A percentile compares a stretch with the other conserved stretches of the same genome.
phyloP scores from a whole-genome alignment of 2,329 filamentous ascomycete species.

The Pseudomassariella vexata region DNA sequence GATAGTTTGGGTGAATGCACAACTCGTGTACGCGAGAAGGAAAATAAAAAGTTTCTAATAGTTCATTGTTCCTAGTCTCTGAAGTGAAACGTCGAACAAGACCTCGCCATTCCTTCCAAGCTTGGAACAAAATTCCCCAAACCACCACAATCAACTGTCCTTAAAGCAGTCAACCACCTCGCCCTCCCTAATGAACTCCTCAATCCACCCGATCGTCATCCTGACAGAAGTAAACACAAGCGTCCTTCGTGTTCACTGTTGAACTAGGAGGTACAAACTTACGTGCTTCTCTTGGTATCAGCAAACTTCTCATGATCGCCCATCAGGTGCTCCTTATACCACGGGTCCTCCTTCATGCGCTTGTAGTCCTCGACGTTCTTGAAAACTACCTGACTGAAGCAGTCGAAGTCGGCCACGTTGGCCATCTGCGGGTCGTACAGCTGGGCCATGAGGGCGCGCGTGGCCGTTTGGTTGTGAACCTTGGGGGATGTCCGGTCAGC shows the following conservation, averaged over 20 bases:
- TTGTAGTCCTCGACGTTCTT: constrained; percentile 37
- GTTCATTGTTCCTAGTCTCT: too few species aligned
- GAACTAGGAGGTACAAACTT: constrained; percentile 4
- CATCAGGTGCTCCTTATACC: constrained; percentile 37
- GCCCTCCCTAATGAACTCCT: constrained; percentile 33
- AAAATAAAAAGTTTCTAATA: too few species aligned
- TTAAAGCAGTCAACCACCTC: constrained; percentile 21
- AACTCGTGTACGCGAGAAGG: too few species aligned
- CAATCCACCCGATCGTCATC: constrained; percentile 42
- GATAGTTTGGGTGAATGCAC: too few species aligned
- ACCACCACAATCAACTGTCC: background rate
- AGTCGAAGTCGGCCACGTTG: constrained; percentile 45
- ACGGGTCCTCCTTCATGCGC: constrained; percentile 41
- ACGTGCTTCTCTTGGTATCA: constrained; percentile 36
- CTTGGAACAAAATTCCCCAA: too few species aligned
- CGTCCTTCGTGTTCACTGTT: constrained; percentile 5
- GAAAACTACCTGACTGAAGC: constrained; percentile 43
- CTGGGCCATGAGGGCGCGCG: constrained; percentile 31
- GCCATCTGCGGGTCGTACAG: constrained; percentile 39
- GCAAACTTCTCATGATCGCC: constrained; percentile 44
- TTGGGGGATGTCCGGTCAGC: too few species aligned
- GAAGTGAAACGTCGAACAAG: too few species aligned
- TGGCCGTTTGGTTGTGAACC: constrained; percentile 33
- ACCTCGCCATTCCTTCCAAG: too few species aligned
- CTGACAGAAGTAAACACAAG: constrained; percentile 14